A percentile compares a stretch with the other conserved stretches of the same genome.
These are phyloP conservation scores for Pythium grandisporangium DNA, from an alignment of 352 stramenopile species.

Conservation along the genomic window DNA sequence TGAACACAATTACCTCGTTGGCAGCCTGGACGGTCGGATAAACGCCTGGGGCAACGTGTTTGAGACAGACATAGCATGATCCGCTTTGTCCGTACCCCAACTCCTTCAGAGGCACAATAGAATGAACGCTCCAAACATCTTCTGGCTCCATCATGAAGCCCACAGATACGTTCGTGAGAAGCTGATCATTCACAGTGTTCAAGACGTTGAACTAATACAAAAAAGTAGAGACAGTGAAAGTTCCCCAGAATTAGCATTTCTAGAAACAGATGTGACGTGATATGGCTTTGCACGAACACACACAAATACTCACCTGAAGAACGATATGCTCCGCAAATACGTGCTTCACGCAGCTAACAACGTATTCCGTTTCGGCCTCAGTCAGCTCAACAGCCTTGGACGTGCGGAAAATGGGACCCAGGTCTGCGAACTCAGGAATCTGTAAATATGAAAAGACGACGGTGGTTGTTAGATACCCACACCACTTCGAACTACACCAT, in stretches of 20 bases:
- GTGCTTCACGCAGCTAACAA: conserved; percentile 96
- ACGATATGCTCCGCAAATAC: conserved; percentile 96
- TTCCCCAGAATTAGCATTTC: too few relatives aligned
- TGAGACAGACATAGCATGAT: conserved; percentile 91
- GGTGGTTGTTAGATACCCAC: neutral
- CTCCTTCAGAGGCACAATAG: conserved; percentile 79
- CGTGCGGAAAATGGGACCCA: conserved; percentile 92
- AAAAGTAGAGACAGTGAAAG: neutral
- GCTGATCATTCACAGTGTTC: conserved; percentile 98
- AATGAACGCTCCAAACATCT: conserved; percentile 89
- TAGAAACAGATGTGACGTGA: too few relatives aligned
- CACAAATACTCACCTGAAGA: conserved; percentile 35
- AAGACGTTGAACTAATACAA: conserved; percentile 93
- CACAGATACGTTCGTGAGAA: conserved; percentile 92
- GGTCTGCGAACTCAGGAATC: conserved; percentile 92
- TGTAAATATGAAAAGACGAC: conserved; percentile 9
- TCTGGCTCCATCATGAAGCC: conserved; percentile 87
- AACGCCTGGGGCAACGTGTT: conserved; percentile 62
- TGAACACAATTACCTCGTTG: conserved; percentile 89
- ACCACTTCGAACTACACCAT: neutral
- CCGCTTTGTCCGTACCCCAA: conserved; percentile 92
- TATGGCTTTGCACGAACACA: too few relatives aligned
- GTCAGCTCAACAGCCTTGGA: conserved; percentile 89
- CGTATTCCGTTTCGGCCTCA: conserved; percentile 97
- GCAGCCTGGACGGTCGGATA: conserved; percentile 87